Evolutionary conservation across 305 asterid species (phyloP).

Genomic region (Fraxinus albicans): DNA sequence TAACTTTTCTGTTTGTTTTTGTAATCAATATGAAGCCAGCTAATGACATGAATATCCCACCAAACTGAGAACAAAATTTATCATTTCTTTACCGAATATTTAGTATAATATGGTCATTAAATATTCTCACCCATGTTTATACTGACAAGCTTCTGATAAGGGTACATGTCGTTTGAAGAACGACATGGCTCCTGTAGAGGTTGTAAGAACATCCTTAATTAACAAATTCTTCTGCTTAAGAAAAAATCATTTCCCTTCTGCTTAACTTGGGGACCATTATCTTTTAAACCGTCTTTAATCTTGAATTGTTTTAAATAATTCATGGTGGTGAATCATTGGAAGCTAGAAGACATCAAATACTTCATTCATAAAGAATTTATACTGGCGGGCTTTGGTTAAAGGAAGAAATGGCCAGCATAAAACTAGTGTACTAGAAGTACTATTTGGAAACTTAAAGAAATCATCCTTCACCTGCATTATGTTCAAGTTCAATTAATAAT

Average conservation of each 20-base stretch:
- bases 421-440: neutral
- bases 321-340: slow-evolving; percentile 37
- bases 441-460: slow-evolving; percentile 17
- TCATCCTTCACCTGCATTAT: slow-evolving; percentile 4
- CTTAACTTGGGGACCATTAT: slow-evolving; percentile 40
- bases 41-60: slow-evolving; percentile 10
- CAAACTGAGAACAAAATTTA: slow-evolving; percentile 3
- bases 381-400: slow-evolving; percentile 24
- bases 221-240: neutral
- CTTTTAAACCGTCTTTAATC: slow-evolving; percentile 14
- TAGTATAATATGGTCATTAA: neutral
- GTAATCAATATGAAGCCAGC: slow-evolving; percentile 12
- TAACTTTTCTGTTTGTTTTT: neutral
- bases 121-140: neutral
- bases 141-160: slow-evolving; percentile 37
- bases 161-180: slow-evolving; percentile 65
- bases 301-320: slow-evolving; percentile 1
- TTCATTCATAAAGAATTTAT: neutral
- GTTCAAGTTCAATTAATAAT: neutral
- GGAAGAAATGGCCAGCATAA: slow-evolving; percentile 7
- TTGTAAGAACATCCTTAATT: slow-evolving; percentile 12
- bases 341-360: slow-evolving; percentile 13
- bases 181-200: slow-evolving; percentile 64
- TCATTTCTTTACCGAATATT: neutral
- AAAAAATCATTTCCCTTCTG: slow-evolving; percentile 12